Base-by-base conservation (phyloP, 495 filamentous ascomycete species). In the Friedmanniomyces simplex region DNA sequence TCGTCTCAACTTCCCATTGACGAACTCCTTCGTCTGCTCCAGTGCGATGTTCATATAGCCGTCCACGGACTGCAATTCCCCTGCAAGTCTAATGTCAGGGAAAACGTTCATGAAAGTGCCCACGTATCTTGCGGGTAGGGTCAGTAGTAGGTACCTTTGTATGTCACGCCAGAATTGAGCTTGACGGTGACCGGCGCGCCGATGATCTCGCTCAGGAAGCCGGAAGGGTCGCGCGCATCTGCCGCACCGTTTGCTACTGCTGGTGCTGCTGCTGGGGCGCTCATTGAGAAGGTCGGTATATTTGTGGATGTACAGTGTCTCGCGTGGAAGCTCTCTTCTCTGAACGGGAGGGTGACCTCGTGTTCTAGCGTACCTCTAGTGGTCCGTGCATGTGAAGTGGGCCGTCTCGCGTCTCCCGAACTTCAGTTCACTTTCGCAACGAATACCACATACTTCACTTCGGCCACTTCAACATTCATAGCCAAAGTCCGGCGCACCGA, bases 41-140 rank as follows among this genome's bases (percentile, higher is more conserved):
- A 98, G 79, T 20, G 93, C 89, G 62, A 98, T 94, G 70, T 98
- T 97, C 93, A 98, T 97, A 68, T 96, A 98, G 39, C 94, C 94
- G 68, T 98, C 93, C 43, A 97, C 90, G 0, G 89, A 95, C 65
- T 95, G 89, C n/a, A 96, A 78, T 66, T 94, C 87, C 37, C 91
- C 91, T 96, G 36, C 16, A 18, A 2, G 2, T 20, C 6, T n/a
- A n/a, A 20, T 12, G 51, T 60, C 52, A 49, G 32, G 2, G 12
- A 18, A n/a, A n/a, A n/a, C n/a, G n/a, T 8, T 1, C 12, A 20
- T 7, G 37, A 30, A 54, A 18, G 26, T 32, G 7, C 21, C 28
- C 28, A 32, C 10, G 10, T 3, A 32, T 10, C 10, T 32, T 32
- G 28, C 28, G 10, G 28, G 3, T 10, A 32, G 28, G 28, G 3